Conservation (phyloP, 345 rosid species). For the Aquilaria malaccensis region DNA sequence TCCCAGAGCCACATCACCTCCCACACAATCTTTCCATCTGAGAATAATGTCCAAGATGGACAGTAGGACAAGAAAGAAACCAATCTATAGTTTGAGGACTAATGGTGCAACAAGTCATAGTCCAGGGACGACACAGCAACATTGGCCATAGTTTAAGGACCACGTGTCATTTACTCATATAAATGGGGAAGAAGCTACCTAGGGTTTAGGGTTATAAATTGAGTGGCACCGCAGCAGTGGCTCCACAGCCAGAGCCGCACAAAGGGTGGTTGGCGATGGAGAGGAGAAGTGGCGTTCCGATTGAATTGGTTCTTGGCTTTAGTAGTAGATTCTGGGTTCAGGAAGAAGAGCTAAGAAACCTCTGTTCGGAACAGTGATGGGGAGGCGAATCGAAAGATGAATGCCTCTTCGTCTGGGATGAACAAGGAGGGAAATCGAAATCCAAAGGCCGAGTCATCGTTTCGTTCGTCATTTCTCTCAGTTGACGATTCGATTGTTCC, state of each 20-base stretch:
- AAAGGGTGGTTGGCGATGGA: not conserved
- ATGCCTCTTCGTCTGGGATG: slow-evolving; percentile 14
- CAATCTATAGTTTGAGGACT: too few relatives aligned
- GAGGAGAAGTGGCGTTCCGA: not conserved
- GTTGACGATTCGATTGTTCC: slow-evolving; percentile 69
- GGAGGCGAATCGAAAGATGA: slow-evolving; percentile 1
- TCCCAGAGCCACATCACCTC: too few relatives aligned
- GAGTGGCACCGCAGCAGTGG: too few relatives aligned
- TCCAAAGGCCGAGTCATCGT: slow-evolving; percentile 61
- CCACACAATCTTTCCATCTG: too few relatives aligned
- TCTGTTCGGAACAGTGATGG: slow-evolving; percentile 10
- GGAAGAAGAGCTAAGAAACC: not conserved
- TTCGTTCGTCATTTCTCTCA: slow-evolving; percentile 44
- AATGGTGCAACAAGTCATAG: too few relatives aligned
- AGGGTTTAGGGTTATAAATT: slow-evolving; percentile 3
- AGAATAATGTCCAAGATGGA: too few relatives aligned
- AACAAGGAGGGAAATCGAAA: slow-evolving; percentile 29
- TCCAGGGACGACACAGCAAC: too few relatives aligned
- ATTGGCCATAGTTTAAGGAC: too few relatives aligned
- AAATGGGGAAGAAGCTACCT: not conserved
- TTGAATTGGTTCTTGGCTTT: not conserved
- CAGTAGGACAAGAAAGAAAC: too few relatives aligned
- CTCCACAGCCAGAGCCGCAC: not conserved
- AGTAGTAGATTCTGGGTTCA: too few relatives aligned
- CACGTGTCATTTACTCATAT: too few relatives aligned